Evolutionary conservation across 805 yeast genomes (phyloP).

Genomic region (Cyberlindnera meyerae): DNA sequence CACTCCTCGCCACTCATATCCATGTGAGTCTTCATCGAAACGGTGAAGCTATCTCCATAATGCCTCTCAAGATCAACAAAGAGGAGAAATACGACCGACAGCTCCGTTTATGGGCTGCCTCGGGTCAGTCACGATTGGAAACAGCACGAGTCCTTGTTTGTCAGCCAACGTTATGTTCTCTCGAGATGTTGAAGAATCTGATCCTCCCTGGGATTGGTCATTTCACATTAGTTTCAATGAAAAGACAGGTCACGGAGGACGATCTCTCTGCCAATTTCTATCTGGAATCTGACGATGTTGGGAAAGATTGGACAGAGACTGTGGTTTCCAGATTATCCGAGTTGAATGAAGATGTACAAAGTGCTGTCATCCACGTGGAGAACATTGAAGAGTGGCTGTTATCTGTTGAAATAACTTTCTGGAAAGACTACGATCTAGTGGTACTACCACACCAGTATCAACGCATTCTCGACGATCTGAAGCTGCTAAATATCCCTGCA

Average conservation of each 20-base stretch:
- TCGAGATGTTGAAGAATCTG: slow-evolving; percentile 73
- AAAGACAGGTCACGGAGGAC: slow-evolving; percentile 30
- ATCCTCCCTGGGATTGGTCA: slow-evolving; percentile 71
- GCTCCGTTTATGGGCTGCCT: slow-evolving; percentile 75
- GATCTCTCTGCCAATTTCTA: slow-evolving; percentile 64
- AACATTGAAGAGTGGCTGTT: slow-evolving; percentile 13
- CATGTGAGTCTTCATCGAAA: no score
- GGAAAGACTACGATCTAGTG: slow-evolving; percentile 47
- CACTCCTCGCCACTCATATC: no score
- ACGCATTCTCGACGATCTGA: slow-evolving; percentile 34
- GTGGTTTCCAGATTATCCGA: slow-evolving; percentile 42
- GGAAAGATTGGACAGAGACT: slow-evolving; percentile 35
- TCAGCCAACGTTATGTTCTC: slow-evolving; percentile 50
- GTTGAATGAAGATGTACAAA: slow-evolving; percentile 53
- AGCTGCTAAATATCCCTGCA: slow-evolving; percentile 47
- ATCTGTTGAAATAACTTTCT: slow-evolving; percentile 21
- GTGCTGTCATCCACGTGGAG: slow-evolving; percentile 10
- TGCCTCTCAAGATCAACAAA: slow-evolving; percentile 22
- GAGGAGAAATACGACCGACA: slow-evolving; percentile 76
- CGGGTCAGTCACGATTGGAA: slow-evolving; percentile 65
- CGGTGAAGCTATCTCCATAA: no score
- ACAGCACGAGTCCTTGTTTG: slow-evolving; percentile 56
- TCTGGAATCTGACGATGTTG: slow-evolving; percentile 40
- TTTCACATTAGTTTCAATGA: slow-evolving; percentile 52
- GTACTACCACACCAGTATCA: slow-evolving; percentile 36